phyloP scores from a whole-genome alignment of 1,284 basidiomycete species.

The Pseudozyma tsukubaensis region DNA sequence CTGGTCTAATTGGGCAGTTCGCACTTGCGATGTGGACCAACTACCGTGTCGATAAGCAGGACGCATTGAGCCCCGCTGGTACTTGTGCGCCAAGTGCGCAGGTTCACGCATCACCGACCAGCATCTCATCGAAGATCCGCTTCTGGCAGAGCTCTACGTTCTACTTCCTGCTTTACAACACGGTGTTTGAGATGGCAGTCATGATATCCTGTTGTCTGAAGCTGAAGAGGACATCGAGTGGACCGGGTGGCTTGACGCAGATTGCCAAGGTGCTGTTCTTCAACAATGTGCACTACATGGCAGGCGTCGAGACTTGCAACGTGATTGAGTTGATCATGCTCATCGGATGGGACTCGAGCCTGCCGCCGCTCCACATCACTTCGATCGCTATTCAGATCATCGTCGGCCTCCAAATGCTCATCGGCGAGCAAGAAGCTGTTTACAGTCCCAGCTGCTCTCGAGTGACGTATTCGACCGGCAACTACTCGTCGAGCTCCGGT shows the following conservation, averaged over 20 bases:
- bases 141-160: constrained; percentile 42
- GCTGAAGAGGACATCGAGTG: constrained; percentile 30
- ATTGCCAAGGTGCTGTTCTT: constrained; percentile 40
- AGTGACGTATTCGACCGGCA: constrained; percentile 8
- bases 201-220: constrained; percentile 21
- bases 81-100: constrained; percentile 22
- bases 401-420: constrained; percentile 41
- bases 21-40: constrained; percentile 37
- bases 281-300: constrained; percentile 56
- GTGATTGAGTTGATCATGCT: constrained; percentile 33
- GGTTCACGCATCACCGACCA: constrained; percentile 1
- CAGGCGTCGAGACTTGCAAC: constrained; percentile 35
- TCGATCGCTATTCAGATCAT: constrained; percentile 42
- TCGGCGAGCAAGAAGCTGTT: constrained; percentile 49
- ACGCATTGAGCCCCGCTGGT: constrained; percentile 26
- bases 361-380: constrained; percentile 34
- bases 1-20: constrained; percentile 29
- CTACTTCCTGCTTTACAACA: constrained; percentile 50
- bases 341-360: constrained; percentile 22
- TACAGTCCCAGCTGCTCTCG: constrained; percentile 34
- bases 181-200: constrained; percentile 30
- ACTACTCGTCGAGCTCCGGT: constrained; percentile 6
- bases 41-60: constrained; percentile 30
- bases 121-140: constrained; percentile 1
- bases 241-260: constrained; percentile 33